Evolutionary conservation across 2,329 filamentous ascomycete species (phyloP), one percentile per base, ranked within the genome.

Genomic region (Diatrype stigma): DNA sequence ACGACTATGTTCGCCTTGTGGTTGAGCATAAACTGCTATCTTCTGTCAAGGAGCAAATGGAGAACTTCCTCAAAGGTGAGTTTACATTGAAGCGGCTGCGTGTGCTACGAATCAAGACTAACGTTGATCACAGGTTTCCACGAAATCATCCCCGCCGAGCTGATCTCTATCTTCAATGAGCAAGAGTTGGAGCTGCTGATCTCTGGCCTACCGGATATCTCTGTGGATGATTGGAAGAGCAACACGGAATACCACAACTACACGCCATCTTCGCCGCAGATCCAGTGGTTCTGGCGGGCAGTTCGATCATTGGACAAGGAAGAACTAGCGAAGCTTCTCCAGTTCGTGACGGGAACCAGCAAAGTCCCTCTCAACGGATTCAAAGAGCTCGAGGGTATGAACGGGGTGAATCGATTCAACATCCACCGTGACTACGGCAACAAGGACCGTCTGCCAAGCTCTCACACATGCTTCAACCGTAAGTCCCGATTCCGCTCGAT

Each of bases 221-320:
- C 99, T 61, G 84, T 97, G 38, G 94, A 99, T 65, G 94, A 99
- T 73, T 99, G 94, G 94, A 96, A 96, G 81, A 91, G 89, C 73
- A 96, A 96, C 72, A 96, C 93, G 2, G 95, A 99, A 67, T 97
- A 99, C 63, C 93, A 97, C 72, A 97, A 97, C 71, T 99, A 99
- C 74, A 90, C 84, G 4, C 87, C 90, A 30, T 93, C 92, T 0
- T 96, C 94, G 3, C 89, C 90, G 42, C 95, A 99, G 68, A 96
- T 99, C 53, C 92, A 97, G 69, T 99, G 94, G 94, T 99, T 99
- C 83, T 99, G 94, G 94, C 87, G 95, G 64, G 94, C 94, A 23
- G 85, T 99, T 42, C 86, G 94, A 62, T 96, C 92, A 4, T 99
- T 96, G 66, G 95, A 97, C 76, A 97, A 97, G 74, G 95, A 99